Evolutionary conservation across 2,329 filamentous ascomycete species (phyloP).

Genomic region (Fusarium robinianum): DNA sequence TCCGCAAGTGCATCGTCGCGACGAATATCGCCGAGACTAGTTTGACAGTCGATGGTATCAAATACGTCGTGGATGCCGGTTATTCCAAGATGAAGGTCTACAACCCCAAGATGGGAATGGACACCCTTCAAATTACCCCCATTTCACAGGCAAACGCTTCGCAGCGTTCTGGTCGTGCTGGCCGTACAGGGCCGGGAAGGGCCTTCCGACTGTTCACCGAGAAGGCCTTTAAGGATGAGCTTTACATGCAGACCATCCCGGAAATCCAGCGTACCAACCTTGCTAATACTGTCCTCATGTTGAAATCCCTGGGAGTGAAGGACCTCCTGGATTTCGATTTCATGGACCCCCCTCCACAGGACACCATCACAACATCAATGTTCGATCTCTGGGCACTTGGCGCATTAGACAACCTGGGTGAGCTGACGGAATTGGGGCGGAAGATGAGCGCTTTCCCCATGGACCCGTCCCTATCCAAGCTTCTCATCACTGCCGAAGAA

Average conservation of each 20-base stretch:
- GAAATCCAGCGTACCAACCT: slow-evolving; percentile 98
- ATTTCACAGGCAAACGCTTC: slow-evolving; percentile 96
- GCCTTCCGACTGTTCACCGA: slow-evolving; percentile 95
- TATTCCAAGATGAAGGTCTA: slow-evolving; percentile 99
- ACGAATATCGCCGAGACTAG: slow-evolving; percentile 99
- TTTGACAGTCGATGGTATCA: slow-evolving; percentile 97
- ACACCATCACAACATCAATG: slow-evolving; percentile 94
- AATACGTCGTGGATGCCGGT: slow-evolving; percentile 96
- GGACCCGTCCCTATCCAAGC: slow-evolving; percentile 93
- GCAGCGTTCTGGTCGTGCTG: slow-evolving; percentile 90
- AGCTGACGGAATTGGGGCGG: slow-evolving; percentile 82
- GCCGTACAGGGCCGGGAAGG: slow-evolving; percentile 92
- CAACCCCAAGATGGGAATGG: slow-evolving; percentile 99
- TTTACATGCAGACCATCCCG: slow-evolving; percentile 95
- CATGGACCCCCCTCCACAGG: slow-evolving; percentile 97
- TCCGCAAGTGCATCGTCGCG: slow-evolving; percentile 95
- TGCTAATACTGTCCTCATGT: slow-evolving; percentile 88
- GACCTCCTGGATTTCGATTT: slow-evolving; percentile 97
- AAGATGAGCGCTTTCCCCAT: slow-evolving; percentile 99
- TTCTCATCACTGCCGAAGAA: slow-evolving; percentile 87
- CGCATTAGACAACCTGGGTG: slow-evolving; percentile 89
- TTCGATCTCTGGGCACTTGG: slow-evolving; percentile 98
- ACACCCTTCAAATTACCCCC: slow-evolving; percentile 95
- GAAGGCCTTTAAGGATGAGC: slow-evolving; percentile 90
- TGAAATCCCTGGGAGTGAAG: slow-evolving; percentile 93